Evolutionary conservation across 495 filamentous ascomycete species (phyloP).

Genomic region (Neohortaea acidophila): DNA sequence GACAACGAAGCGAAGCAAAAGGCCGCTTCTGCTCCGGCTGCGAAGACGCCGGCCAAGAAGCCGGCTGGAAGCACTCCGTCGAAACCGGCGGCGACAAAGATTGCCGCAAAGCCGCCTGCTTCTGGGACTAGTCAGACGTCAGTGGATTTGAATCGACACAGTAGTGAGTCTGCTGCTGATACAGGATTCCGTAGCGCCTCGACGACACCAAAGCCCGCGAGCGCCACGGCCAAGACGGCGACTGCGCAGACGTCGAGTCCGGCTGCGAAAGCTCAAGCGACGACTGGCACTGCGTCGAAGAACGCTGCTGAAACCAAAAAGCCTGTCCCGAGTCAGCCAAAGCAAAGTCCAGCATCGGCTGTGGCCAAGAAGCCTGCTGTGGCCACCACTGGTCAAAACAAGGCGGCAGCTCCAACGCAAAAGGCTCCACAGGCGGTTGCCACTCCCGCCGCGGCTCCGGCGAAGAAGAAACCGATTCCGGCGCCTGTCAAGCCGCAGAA

Average conservation of each 20-base stretch:
- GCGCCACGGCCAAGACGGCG: constrained; percentile 2
- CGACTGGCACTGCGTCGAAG: background rate
- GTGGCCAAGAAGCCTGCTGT: constrained; percentile 5
- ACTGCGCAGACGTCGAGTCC: background rate
- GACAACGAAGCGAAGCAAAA: constrained; percentile 15
- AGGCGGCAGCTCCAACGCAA: constrained; percentile 2
- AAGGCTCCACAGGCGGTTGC: background rate
- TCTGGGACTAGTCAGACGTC: no score
- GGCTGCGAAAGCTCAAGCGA: constrained; percentile 1
- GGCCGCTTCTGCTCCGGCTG: constrained; percentile 5
- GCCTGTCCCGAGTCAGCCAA: background rate
- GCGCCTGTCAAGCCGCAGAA: constrained; percentile 2
- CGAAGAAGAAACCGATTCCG: constrained; percentile 5
- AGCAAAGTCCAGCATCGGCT: constrained; percentile 1
- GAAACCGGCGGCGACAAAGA: constrained; percentile 1
- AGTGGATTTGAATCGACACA: no score
- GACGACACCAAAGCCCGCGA: constrained; percentile 3
- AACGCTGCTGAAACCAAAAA: background rate
- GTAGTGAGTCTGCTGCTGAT: no score
- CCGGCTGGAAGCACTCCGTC: constrained; percentile 3
- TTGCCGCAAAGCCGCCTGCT: constrained; percentile 8
- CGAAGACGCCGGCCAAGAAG: background rate
- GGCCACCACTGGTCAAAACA: background rate
- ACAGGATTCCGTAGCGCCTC: no score
- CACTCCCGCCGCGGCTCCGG: background rate